Conservation (phyloP, 1,284 basidiomycete genomes). For the Ceratobasidium sp. region DNA sequence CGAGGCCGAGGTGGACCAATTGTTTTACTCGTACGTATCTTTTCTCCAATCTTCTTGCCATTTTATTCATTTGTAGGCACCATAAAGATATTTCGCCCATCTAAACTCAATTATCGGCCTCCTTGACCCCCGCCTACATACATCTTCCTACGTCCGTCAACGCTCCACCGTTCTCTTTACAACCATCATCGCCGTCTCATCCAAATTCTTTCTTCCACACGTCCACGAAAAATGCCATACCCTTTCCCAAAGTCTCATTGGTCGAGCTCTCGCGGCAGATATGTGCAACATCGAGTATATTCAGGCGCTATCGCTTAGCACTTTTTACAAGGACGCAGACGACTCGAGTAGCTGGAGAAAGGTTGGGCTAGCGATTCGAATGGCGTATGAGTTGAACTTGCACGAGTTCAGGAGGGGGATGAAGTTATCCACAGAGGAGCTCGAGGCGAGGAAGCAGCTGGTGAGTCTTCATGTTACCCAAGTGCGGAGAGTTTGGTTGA, state of each 20-base stretch:
- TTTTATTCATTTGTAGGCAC: neutral
- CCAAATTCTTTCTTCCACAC: slow-evolving; percentile 58
- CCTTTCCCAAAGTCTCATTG: slow-evolving; percentile 58
- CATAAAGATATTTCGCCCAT: slow-evolving; percentile 44
- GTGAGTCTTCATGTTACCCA: slow-evolving; percentile 4
- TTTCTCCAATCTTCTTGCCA: neutral
- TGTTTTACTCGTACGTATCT: slow-evolving; percentile 56
- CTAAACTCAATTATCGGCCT: slow-evolving; percentile 55
- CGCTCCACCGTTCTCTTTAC: slow-evolving; percentile 60
- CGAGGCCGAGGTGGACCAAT: slow-evolving; percentile 53
- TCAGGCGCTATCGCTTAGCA: slow-evolving; percentile 58
- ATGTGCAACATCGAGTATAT: slow-evolving; percentile 59
- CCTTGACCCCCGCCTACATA: slow-evolving; percentile 59
- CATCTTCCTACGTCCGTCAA: slow-evolving; percentile 56
- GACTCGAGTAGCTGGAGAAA: slow-evolving; percentile 58
- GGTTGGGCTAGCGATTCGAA: slow-evolving; percentile 55
- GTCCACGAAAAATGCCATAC: slow-evolving; percentile 56
- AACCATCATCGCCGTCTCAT: slow-evolving; percentile 59
- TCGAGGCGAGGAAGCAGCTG: slow-evolving; percentile 52
- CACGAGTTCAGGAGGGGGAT: slow-evolving; percentile 51
- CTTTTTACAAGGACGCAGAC: slow-evolving; percentile 61
- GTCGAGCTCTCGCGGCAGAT: slow-evolving; percentile 58
- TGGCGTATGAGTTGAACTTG: slow-evolving; percentile 59
- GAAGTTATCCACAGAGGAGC: slow-evolving; percentile 54
- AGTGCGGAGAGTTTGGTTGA: neutral